Evolutionary conservation across 495 filamentous ascomycete genomes (phyloP).

Genomic region (Amorphotheca resinae): DNA sequence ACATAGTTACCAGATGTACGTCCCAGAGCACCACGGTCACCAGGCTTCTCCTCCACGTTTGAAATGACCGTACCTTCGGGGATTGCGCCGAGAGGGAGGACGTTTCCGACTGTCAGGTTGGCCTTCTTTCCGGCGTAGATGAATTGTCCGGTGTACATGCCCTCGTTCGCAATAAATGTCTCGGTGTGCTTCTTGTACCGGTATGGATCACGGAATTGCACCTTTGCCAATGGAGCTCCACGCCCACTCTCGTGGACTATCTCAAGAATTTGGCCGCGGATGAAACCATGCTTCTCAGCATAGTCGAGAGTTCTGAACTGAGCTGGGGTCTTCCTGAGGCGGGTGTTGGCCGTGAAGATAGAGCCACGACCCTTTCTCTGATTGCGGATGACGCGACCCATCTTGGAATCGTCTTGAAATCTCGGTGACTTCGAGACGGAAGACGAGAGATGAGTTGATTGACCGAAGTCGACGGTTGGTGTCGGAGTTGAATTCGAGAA

Average conservation of each 20-base stretch:
- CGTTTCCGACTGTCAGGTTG: conserved; percentile 85
- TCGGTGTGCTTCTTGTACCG: conserved; percentile 80
- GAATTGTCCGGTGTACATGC: conserved; percentile 99
- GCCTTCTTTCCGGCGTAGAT: conserved; percentile 99
- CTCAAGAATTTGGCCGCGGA: conserved; percentile 93
- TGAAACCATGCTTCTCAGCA: conserved; percentile 92
- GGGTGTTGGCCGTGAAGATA: conserved; percentile 91
- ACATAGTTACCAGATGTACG: conserved; percentile 98
- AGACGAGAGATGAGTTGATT: conserved; percentile 6
- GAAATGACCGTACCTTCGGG: conserved; percentile 97
- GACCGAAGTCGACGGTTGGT: conserved; percentile 1
- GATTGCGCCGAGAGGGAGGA: conserved; percentile 84
- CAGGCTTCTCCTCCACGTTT: conserved; percentile 98
- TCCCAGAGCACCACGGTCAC: conserved; percentile 90
- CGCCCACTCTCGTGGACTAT: conserved; percentile 98
- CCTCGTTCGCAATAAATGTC: conserved; percentile 99
- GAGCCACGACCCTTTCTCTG: conserved; percentile 96
- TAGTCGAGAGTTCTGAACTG: conserved; percentile 93
- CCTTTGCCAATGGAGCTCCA: conserved; percentile 93
- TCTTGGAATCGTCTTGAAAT: conserved; percentile 22
- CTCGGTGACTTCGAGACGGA: conserved; percentile 4
- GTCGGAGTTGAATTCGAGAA: neutral
- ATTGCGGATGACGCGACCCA: conserved; percentile 86
- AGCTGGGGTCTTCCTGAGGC: conserved; percentile 75
- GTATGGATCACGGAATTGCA: conserved; percentile 90